These are phyloP conservation scores for Penicillium odoratum DNA, from an alignment of 495 filamentous ascomycete species.

Conservation along the genomic window DNA sequence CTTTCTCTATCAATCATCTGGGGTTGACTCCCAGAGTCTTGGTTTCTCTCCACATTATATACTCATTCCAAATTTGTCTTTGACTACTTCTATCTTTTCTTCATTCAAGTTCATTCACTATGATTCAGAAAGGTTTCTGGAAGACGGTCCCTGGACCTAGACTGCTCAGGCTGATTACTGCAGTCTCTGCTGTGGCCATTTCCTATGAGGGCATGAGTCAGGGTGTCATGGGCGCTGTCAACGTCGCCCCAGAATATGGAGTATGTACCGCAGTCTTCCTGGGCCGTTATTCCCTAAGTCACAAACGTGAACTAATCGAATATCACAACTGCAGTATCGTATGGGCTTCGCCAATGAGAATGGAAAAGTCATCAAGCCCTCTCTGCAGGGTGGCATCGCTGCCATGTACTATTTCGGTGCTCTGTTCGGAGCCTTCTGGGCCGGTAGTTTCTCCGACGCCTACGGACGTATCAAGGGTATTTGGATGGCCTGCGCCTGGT, in stretches of 20 bases:
- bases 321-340: too few species aligned
- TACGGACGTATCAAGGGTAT: conserved; percentile 57
- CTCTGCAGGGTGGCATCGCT: conserved; percentile 49
- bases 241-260: conserved; percentile 37
- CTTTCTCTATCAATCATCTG: too few species aligned
- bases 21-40: too few species aligned
- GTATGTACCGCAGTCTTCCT: too few species aligned
- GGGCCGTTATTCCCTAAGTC: conserved; percentile 25
- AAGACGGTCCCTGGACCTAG: too few species aligned
- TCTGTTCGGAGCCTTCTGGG: conserved; percentile 54
- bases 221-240: conserved; percentile 54
- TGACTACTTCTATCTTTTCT: too few species aligned
- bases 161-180: too few species aligned
- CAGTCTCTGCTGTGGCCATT: too few species aligned
- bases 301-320: conserved; percentile 27
- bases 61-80: too few species aligned
- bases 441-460: conserved; percentile 53
- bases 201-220: conserved; percentile 17
- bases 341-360: conserved; percentile 11
- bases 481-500: conserved; percentile 51
- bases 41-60: too few species aligned
- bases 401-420: conserved; percentile 57
- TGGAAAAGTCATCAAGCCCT: conserved; percentile 39
- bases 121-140: too few species aligned
- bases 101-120: too few species aligned